phyloP scores from a whole-genome alignment of 768 basidiomycete genomes.

The Auriscalpium orientale region DNA sequence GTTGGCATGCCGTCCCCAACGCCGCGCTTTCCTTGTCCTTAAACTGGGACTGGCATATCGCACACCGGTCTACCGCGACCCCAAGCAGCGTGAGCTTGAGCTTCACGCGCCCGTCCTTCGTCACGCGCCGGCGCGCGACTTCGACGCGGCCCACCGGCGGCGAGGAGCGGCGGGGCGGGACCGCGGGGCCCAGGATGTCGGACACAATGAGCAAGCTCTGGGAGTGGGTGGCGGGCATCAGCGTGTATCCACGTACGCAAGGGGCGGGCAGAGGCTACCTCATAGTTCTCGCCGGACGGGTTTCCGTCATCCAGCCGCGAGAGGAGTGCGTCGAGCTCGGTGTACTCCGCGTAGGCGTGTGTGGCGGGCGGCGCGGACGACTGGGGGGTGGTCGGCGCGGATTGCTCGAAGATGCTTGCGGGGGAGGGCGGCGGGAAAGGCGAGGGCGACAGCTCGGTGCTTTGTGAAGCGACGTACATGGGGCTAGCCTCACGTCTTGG shows the following conservation, averaged over 20 bases:
- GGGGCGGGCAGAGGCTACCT: conserved; percentile 7
- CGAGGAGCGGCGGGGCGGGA: not conserved
- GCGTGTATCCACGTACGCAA: not conserved
- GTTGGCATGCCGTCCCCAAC: conserved; percentile 8
- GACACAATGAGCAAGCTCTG: conserved; percentile 7
- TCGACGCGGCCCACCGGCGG: conserved; percentile 10
- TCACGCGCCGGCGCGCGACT: conserved; percentile 12
- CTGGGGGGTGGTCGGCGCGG: not conserved
- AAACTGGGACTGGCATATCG: conserved; percentile 12
- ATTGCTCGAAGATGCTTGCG: conserved; percentile 8
- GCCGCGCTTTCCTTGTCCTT: conserved; percentile 8
- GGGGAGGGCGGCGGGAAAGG: conserved; percentile 3
- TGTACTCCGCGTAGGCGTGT: conserved; percentile 6
- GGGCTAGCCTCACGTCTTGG: not conserved
- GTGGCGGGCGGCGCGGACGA: not conserved
- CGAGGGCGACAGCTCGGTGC: not conserved
- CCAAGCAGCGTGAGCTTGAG: conserved; percentile 14
- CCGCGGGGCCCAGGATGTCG: not conserved
- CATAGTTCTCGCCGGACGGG: not conserved
- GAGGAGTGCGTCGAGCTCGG: conserved; percentile 6
- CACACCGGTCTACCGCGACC: conserved; percentile 12
- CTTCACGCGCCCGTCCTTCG: conserved; percentile 14
- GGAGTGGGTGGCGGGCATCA: not conserved
- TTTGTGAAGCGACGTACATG: not conserved
- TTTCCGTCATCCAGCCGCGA: not conserved